These are phyloP conservation scores for Torrubiellomyces zombiae DNA, from an alignment of 2,329 filamentous ascomycete species.

Conservation along the genomic window DNA sequence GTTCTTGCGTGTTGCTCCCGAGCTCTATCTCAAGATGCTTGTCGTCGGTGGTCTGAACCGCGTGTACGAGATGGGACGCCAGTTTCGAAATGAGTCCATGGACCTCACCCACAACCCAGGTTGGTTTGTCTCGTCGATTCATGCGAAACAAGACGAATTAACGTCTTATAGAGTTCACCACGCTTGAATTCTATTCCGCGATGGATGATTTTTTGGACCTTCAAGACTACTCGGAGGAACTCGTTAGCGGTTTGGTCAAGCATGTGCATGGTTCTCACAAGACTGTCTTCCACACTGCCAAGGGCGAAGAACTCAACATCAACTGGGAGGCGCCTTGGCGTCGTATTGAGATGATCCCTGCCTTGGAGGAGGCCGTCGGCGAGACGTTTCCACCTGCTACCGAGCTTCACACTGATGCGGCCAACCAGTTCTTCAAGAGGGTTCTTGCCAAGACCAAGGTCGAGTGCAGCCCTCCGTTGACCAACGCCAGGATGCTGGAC, in stretches of 20 bases:
- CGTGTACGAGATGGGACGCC: slow-evolving; percentile 89
- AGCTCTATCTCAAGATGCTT: slow-evolving; percentile 90
- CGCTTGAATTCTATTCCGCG: slow-evolving; percentile 92
- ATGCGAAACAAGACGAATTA: slow-evolving; percentile 1
- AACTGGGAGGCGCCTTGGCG: slow-evolving; percentile 96
- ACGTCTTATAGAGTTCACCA: slow-evolving; percentile 64
- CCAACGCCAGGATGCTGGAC: slow-evolving; percentile 92
- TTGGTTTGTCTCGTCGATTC: slow-evolving; percentile 4
- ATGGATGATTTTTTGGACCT: slow-evolving; percentile 86
- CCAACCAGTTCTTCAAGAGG: slow-evolving; percentile 70
- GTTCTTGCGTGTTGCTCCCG: slow-evolving; percentile 87
- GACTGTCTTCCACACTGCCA: slow-evolving; percentile 74
- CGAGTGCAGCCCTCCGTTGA: slow-evolving; percentile 77
- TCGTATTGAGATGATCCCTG: slow-evolving; percentile 76
- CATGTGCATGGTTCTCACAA: slow-evolving; percentile 69
- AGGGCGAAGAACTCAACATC: slow-evolving; percentile 72
- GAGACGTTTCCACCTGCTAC: slow-evolving; percentile 88
- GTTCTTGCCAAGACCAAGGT: slow-evolving; percentile 81
- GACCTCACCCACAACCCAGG: slow-evolving; percentile 65
- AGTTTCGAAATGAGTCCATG: slow-evolving; percentile 80
- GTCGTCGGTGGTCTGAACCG: slow-evolving; percentile 87
- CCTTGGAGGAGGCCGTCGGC: slow-evolving; percentile 73
- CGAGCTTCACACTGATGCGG: slow-evolving; percentile 77
- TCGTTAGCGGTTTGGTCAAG: slow-evolving; percentile 81
- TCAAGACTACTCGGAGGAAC: slow-evolving; percentile 68